phyloP scores from a whole-genome alignment of 495 filamentous ascomycete species.

The Jackrogersella minutella region DNA sequence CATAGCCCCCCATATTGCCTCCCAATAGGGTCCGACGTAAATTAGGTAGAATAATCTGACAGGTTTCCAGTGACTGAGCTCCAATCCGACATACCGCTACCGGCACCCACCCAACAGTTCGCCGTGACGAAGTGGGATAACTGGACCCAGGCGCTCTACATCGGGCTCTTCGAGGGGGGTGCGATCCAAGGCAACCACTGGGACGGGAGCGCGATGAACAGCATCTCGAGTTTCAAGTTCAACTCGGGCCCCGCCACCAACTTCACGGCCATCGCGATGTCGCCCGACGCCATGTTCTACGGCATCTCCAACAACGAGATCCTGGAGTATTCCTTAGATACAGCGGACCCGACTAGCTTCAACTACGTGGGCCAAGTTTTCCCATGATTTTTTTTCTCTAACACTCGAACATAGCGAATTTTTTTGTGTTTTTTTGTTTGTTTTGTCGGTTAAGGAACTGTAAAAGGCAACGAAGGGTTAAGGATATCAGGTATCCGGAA shows the following conservation, averaged over 20 bases:
- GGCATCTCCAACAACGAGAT: conserved; percentile 34
- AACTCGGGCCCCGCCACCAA: conserved; percentile 26
- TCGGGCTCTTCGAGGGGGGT: conserved; percentile 24
- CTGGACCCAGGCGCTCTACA: conserved; percentile 31
- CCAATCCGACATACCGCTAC: conserved; percentile 31
- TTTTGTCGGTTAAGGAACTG: too few species aligned
- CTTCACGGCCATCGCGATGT: conserved; percentile 39
- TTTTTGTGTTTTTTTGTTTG: conserved; percentile 10
- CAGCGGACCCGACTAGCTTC: conserved; percentile 29
- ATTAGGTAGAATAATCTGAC: conserved; percentile 8
- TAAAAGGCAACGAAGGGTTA: conserved; percentile 11
- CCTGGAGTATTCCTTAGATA: conserved; percentile 32
- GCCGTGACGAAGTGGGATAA: conserved; percentile 32
- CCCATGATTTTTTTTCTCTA: conserved; percentile 14
- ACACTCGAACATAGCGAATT: background rate
- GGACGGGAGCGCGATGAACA: conserved; percentile 19
- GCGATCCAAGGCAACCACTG: conserved; percentile 25
- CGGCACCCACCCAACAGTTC: conserved; percentile 33
- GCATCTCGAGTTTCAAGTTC: conserved; percentile 12
- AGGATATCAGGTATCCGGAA: background rate
- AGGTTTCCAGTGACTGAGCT: conserved; percentile 25
- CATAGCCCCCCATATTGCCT: too few species aligned
- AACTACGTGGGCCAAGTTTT: conserved; percentile 32
- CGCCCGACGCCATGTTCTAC: conserved; percentile 38
- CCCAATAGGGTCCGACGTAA: too few species aligned